phyloP scores from a whole-genome alignment of 305 asterid genomes.

The Fraxinus ornus region DNA sequence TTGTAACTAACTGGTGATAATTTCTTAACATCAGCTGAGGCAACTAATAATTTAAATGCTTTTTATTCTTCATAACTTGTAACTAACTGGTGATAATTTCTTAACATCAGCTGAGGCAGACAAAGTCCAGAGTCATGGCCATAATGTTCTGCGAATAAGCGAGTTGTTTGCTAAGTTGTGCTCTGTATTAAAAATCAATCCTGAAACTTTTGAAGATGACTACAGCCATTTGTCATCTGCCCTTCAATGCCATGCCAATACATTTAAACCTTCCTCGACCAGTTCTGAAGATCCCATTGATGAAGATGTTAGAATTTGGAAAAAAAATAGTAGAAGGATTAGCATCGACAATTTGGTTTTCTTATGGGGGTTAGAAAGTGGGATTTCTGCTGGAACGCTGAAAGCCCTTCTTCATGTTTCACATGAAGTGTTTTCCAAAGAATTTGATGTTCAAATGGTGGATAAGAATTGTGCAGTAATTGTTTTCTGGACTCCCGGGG shows the following conservation, averaged over 20 bases:
- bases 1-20: constrained; percentile 25
- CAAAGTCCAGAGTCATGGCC: constrained; percentile 54
- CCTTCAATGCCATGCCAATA: constrained; percentile 42
- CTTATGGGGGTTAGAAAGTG: constrained; percentile 78
- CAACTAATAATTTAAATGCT: constrained; percentile 8
- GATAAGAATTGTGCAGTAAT: constrained; percentile 74
- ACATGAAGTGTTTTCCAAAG: constrained; percentile 50
- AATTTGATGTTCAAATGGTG: constrained; percentile 67
- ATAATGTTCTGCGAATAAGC: constrained; percentile 63
- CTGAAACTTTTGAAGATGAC: constrained; percentile 39
- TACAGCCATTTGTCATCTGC: constrained; percentile 30
- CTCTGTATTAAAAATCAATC: constrained; percentile 47
- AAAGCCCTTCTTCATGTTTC: constrained; percentile 53
- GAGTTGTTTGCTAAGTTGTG: constrained; percentile 63
- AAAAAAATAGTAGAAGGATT: constrained; percentile 38
- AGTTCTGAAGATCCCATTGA: constrained; percentile 34
- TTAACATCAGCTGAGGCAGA: constrained; percentile 42
- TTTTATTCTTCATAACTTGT: constrained; percentile 9
- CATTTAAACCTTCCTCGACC: constrained; percentile 36
- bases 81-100: constrained; percentile 30
- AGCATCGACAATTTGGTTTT: constrained; percentile 54
- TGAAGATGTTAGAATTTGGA: constrained; percentile 49
- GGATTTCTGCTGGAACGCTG: constrained; percentile 57
- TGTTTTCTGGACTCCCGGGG: constrained; percentile 57
- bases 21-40: constrained; percentile 42